A percentile compares a stretch with the other conserved stretches of the same genome.
Evolutionary conservation across 768 basidiomycete species (phyloP).

Genomic region (Leccinum rimulosum): DNA sequence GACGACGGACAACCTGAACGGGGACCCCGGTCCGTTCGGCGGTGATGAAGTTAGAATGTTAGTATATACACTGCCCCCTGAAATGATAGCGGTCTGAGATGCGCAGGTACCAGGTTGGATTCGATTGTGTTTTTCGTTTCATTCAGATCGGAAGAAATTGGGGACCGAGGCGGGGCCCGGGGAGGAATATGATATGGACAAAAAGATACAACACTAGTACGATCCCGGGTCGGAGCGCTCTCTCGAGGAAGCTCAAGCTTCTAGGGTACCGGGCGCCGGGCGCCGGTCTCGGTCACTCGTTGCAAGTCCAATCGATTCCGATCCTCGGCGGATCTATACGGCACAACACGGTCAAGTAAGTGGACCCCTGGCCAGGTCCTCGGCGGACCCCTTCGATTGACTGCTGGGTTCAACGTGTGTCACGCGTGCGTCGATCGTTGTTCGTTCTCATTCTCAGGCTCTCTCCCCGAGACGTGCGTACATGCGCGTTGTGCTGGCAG

Average conservation of each 20-base stretch:
- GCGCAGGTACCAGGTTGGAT: neutral
- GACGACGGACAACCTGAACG: neutral
- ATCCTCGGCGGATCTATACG: neutral
- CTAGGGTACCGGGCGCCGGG: neutral
- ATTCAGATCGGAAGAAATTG: neutral
- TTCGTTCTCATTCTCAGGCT: neutral
- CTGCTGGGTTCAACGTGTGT: neutral
- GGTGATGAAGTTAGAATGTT: neutral
- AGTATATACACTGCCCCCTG: neutral
- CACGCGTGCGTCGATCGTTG: neutral
- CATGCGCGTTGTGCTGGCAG: neutral
- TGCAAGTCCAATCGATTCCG: neutral
- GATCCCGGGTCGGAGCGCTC: neutral
- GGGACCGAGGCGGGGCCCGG: neutral
- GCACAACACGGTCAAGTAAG: neutral
- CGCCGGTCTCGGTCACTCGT: neutral
- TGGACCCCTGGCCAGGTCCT: neutral
- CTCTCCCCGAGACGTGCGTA: neutral
- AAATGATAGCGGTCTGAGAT: neutral
- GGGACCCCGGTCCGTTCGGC: neutral
- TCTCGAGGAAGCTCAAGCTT: neutral
- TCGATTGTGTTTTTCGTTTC: neutral
- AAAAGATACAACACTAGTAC: neutral
- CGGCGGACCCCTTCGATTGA: neutral
- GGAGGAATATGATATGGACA: neutral